These are phyloP conservation scores for Ophiobolus disseminans DNA, from an alignment of 2,329 filamentous ascomycete genomes.

Conservation along the genomic window DNA sequence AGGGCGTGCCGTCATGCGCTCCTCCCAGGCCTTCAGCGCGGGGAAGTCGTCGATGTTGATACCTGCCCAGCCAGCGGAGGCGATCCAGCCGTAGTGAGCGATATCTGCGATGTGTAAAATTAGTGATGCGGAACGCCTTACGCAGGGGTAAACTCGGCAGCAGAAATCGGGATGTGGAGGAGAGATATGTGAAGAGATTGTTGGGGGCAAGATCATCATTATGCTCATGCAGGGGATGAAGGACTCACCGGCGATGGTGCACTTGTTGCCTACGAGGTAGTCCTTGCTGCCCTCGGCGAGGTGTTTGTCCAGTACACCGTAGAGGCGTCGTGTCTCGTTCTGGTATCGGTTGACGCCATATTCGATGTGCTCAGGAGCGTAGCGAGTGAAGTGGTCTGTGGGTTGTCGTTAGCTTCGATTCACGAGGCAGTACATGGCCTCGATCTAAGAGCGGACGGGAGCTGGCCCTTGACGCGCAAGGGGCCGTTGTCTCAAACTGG, in stretches of 20 bases:
- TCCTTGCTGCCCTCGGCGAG: constrained; percentile 61
- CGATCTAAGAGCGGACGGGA: too few relatives aligned
- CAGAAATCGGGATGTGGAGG: too few relatives aligned
- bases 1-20: constrained; percentile 70
- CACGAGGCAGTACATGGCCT: too few relatives aligned
- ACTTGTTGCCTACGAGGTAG: constrained; percentile 68
- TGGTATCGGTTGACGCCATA: constrained; percentile 84
- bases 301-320: constrained; percentile 76
- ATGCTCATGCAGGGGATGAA: neutral
- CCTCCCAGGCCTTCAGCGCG: constrained; percentile 76
- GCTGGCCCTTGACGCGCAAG: too few relatives aligned
- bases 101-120: constrained; percentile 64
- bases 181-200: too few relatives aligned
- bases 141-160: too few relatives aligned
- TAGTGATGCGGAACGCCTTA: constrained; percentile 6
- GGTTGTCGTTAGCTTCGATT: constrained; percentile 10
- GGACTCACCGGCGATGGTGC: constrained; percentile 58
- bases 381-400: constrained; percentile 78
- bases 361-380: constrained; percentile 81
- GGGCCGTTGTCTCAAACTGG: too few relatives aligned
- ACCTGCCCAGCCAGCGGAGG: constrained; percentile 64
- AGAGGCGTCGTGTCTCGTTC: constrained; percentile 84
- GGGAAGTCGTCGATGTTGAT: constrained; percentile 79
- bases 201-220: too few relatives aligned
- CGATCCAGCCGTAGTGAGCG: constrained; percentile 79